Conservation (phyloP, 352 stramenopile species). For the Globisporangium mamillatum region DNA sequence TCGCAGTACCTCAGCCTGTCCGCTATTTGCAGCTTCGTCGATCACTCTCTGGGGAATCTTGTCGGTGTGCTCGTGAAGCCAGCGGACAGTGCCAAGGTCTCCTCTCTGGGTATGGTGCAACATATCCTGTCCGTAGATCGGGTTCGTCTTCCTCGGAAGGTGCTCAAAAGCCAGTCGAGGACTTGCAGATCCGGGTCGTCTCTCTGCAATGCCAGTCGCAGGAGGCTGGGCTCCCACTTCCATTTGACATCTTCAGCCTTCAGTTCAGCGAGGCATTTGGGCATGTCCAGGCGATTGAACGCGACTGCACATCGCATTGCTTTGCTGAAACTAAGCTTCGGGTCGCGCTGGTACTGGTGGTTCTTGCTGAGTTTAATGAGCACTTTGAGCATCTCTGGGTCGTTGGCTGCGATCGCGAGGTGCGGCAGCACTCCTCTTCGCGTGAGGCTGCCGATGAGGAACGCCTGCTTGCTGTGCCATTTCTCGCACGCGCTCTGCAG, state of each 20-base stretch:
- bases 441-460: background rate
- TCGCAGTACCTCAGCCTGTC: background rate
- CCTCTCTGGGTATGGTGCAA: background rate
- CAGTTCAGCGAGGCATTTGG: background rate
- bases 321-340: background rate
- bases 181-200: background rate
- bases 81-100: background rate
- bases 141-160: background rate
- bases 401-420: slow-evolving; percentile 10
- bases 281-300: slow-evolving; percentile 1
- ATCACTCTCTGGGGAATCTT: background rate
- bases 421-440: background rate
- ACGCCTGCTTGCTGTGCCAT: background rate
- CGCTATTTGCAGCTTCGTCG: background rate
- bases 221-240: slow-evolving; percentile 2
- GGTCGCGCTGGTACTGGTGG: background rate
- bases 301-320: slow-evolving; percentile 8
- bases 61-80: slow-evolving; percentile 1
- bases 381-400: background rate
- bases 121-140: background rate
- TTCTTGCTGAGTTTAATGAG: background rate
- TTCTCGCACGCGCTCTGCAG: background rate
- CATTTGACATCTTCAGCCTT: background rate
- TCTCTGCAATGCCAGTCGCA: background rate
- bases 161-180: slow-evolving; percentile 6